Conservation (phyloP, 2,329 filamentous ascomycete genomes). For the Aspergillus niger region DNA sequence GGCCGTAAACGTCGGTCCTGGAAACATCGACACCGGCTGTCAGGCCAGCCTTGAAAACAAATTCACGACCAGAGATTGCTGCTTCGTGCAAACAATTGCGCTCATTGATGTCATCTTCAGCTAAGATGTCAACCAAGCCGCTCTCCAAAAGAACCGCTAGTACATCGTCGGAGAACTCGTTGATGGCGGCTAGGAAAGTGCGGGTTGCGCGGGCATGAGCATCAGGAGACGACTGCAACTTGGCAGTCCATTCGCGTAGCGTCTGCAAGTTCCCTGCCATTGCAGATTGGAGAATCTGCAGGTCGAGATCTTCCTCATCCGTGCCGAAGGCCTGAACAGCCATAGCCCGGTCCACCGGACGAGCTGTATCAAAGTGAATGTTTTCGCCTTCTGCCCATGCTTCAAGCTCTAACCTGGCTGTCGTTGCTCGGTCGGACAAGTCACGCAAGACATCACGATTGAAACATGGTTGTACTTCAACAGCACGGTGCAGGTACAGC, state of each 20-base stretch:
- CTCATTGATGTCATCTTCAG: constrained; percentile 96
- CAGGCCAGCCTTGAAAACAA: constrained; percentile 77
- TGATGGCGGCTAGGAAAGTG: constrained; percentile 86
- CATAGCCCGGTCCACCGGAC: constrained; percentile 42
- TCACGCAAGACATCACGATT: constrained; percentile 96
- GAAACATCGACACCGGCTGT: constrained; percentile 72
- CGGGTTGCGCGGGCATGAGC: constrained; percentile 77
- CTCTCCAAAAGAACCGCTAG: constrained; percentile 77
- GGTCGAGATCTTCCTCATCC: constrained; percentile 87
- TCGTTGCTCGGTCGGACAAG: constrained; percentile 93
- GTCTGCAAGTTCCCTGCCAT: constrained; percentile 76
- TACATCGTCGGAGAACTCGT: constrained; percentile 77
- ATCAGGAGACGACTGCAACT: constrained; percentile 64
- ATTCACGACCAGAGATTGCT: constrained; percentile 85
- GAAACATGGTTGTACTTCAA: constrained; percentile 98
- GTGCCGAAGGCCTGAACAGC: constrained; percentile 57
- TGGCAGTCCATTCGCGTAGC: constrained; percentile 76
- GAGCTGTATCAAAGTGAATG: constrained; percentile 70
- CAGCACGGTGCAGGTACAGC: constrained; percentile 89
- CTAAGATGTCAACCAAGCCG: constrained; percentile 81
- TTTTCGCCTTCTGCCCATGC: constrained; percentile 97
- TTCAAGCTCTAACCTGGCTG: constrained; percentile 89
- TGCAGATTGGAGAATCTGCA: constrained; percentile 80
- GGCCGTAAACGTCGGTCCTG: constrained; percentile 87
- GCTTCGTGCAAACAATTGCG: constrained; percentile 95